Conservation (phyloP, 1,284 basidiomycete genomes). For the Ustilago xerochloae region DNA sequence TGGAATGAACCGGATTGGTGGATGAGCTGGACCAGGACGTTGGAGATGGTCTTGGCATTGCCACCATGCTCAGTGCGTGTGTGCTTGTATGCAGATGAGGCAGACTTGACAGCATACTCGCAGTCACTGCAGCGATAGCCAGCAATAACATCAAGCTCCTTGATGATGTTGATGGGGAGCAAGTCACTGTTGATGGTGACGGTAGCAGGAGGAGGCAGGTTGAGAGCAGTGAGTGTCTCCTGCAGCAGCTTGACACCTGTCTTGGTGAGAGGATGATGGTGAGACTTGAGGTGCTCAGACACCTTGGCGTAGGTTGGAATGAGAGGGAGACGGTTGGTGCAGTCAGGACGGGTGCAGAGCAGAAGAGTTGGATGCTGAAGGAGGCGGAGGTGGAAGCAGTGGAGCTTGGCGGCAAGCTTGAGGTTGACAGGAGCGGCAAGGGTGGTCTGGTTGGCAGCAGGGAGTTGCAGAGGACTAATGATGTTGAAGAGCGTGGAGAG, state of each 20-base stretch:
- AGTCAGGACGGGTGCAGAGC: background rate
- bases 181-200: too few species aligned
- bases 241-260: background rate
- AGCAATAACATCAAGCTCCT: background rate
- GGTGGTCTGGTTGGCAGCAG: background rate
- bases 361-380: background rate
- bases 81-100: background rate
- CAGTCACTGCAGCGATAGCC: background rate
- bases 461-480: background rate
- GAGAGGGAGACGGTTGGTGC: background rate
- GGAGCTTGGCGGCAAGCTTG: background rate
- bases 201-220: background rate
- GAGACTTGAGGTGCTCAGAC: background rate
- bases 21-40: too few species aligned
- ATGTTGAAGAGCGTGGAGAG: background rate
- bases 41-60: background rate
- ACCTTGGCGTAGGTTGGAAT: background rate
- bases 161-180: background rate
- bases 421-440: background rate
- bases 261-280: background rate
- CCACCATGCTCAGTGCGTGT: background rate
- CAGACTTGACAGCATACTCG: background rate
- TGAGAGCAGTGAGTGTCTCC: background rate
- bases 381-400: background rate
- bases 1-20: too few species aligned